Evolutionary conservation across 495 filamentous ascomycete species (phyloP).

Genomic region (Xylaria intraflava): DNA sequence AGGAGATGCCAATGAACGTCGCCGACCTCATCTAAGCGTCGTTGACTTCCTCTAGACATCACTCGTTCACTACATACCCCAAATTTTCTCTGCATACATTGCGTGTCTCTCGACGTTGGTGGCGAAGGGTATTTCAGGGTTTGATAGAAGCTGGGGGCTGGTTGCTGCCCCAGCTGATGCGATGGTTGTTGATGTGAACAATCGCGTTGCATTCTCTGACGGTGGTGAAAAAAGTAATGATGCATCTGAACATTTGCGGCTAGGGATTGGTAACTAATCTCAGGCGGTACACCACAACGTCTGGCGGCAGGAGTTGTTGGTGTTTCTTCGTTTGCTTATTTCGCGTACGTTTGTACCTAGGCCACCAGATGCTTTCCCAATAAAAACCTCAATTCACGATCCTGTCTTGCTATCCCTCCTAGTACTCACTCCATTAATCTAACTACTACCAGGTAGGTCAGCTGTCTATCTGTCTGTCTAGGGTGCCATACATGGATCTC

Average conservation of each 20-base stretch:
- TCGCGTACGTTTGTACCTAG: constrained; percentile 25
- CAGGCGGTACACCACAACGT: constrained; percentile 21
- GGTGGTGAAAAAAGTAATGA: constrained; percentile 22
- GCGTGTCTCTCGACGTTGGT: constrained; percentile 12
- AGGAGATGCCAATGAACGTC: constrained; percentile 85
- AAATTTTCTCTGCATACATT: constrained; percentile 12
- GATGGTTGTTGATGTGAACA: constrained; percentile 17
- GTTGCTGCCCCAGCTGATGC: constrained; percentile 15
- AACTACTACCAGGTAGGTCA: no score
- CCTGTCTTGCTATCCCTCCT: neutral
- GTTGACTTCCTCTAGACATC: no score
- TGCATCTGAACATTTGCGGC: constrained; percentile 28
- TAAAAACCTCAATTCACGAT: constrained; percentile 18
- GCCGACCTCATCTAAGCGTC: constrained; percentile 59
- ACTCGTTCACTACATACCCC: neutral
- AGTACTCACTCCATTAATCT: no score
- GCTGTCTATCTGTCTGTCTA: no score
- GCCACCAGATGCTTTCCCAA: constrained; percentile 25
- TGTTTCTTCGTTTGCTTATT: constrained; percentile 20
- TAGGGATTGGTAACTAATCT: constrained; percentile 26
- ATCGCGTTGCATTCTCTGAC: constrained; percentile 12
- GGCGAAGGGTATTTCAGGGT: constrained; percentile 16
- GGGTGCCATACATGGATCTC: no score
- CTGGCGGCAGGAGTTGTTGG: constrained; percentile 21
- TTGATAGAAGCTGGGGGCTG: constrained; percentile 16